Evolutionary conservation across 371 early-diverging fungal species (phyloP).

Genomic region (Parasitella parasitica): DNA sequence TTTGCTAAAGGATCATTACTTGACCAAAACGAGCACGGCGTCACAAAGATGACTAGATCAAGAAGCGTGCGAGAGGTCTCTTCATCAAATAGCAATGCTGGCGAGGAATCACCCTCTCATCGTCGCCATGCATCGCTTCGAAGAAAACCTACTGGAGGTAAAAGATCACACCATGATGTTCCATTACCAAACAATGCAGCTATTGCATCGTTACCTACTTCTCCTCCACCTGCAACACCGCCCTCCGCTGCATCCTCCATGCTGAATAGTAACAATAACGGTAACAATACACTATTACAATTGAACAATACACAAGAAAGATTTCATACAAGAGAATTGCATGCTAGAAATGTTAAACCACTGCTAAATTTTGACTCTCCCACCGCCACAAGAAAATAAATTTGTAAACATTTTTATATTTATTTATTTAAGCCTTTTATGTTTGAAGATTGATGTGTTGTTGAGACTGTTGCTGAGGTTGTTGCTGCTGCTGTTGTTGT

Average conservation of each 20-base stretch:
- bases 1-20: slow-evolving; percentile 49
- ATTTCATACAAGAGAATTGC: slow-evolving; percentile 37
- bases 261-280: not conserved
- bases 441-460: slow-evolving; percentile 15
- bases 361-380: slow-evolving; percentile 36
- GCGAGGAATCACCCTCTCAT: not conserved
- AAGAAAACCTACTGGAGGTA: slow-evolving; percentile 33
- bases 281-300: slow-evolving; percentile 28
- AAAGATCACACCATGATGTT: slow-evolving; percentile 21
- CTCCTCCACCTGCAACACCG: not conserved
- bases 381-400: slow-evolving; percentile 4
- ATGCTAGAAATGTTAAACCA: slow-evolving; percentile 48
- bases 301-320: slow-evolving; percentile 40
- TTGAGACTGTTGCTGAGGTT: not conserved
- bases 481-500: slow-evolving; percentile 5
- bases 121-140: slow-evolving; percentile 34
- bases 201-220: slow-evolving; percentile 6
- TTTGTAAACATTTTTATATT: not conserved
- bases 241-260: not conserved
- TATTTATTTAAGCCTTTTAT: not conserved
- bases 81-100: not conserved
- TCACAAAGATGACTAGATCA: slow-evolving; percentile 30
- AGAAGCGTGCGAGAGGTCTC: slow-evolving; percentile 35
- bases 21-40: slow-evolving; percentile 23
- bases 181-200: slow-evolving; percentile 29